Evolutionary conservation across 768 basidiomycete species (phyloP).

Genomic region (Crucibulum laeve): DNA sequence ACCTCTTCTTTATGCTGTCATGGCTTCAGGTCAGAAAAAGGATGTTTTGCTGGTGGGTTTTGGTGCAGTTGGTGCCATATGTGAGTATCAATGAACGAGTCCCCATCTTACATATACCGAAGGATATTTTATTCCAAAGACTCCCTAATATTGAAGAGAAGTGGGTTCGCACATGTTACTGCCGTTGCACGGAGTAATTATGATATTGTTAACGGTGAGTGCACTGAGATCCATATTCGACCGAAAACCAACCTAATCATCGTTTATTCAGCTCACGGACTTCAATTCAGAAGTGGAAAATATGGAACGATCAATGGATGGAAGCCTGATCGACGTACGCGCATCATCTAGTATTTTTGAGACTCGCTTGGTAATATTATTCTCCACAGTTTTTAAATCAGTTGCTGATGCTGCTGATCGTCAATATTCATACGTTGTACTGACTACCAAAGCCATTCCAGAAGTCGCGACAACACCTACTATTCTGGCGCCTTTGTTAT

Average conservation of each 20-base stretch:
- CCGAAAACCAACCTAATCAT: not conserved
- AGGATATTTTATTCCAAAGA: slow-evolving; percentile 27
- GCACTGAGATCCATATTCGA: not conserved
- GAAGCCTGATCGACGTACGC: slow-evolving; percentile 62
- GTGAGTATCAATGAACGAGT: slow-evolving; percentile 28
- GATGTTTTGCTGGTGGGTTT: slow-evolving; percentile 60
- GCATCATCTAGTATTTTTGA: not conserved
- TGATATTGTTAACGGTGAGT: slow-evolving; percentile 44
- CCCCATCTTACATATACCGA: not conserved
- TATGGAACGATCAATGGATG: slow-evolving; percentile 56
- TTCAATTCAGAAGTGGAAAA: slow-evolving; percentile 52
- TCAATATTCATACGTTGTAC: slow-evolving; percentile 59
- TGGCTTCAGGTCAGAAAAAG: too few relatives aligned
- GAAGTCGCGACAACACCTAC: slow-evolving; percentile 55
- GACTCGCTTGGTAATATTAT: not conserved
- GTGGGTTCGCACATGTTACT: slow-evolving; percentile 61
- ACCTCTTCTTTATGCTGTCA: too few relatives aligned
- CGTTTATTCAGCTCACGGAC: slow-evolving; percentile 37
- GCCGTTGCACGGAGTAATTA: slow-evolving; percentile 72
- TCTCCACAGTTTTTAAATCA: slow-evolving; percentile 47
- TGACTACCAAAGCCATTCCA: slow-evolving; percentile 70
- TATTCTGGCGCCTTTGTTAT: slow-evolving; percentile 54
- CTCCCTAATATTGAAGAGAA: slow-evolving; percentile 50
- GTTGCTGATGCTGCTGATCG: slow-evolving; percentile 57
- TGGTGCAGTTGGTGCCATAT: slow-evolving; percentile 63